A percentile compares a stretch with the other conserved stretches of the same genome.
phyloP scores from a whole-genome alignment of 1,139 yeast species.

The Taphrina betulina region DNA sequence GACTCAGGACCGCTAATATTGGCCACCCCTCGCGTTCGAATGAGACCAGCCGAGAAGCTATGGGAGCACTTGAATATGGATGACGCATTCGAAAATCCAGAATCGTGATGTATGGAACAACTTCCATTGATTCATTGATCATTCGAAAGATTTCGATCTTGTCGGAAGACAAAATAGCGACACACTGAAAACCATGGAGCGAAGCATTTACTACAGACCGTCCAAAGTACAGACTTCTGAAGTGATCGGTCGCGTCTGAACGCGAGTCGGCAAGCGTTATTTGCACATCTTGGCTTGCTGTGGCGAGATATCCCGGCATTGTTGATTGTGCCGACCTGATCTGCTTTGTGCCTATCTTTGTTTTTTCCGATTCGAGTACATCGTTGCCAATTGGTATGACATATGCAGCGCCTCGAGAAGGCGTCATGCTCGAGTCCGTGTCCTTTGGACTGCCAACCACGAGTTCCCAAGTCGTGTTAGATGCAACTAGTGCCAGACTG shows the following conservation, averaged over 20 bases:
- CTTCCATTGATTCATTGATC: slow-evolving; percentile 2
- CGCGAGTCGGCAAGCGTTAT: not conserved
- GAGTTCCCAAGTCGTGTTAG: not conserved
- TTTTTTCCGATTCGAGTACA: too few relatives aligned
- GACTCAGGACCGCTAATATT: slow-evolving; percentile 6
- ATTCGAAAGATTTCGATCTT: slow-evolving; percentile 16
- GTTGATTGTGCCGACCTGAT: not conserved
- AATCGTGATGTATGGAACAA: slow-evolving; percentile 3
- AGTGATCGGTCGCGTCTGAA: not conserved
- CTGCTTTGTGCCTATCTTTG: not conserved
- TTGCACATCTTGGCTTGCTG: not conserved
- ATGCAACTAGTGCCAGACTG: not conserved
- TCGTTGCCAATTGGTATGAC: slow-evolving; percentile 2
- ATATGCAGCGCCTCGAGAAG: slow-evolving; percentile 15
- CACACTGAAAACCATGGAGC: not conserved
- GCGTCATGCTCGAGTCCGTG: not conserved
- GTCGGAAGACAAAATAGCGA: slow-evolving; percentile 13
- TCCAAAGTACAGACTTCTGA: not conserved
- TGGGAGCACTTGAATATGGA: not conserved
- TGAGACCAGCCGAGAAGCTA: not conserved
- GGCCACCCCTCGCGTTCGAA: not conserved
- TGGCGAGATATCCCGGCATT: too few relatives aligned
- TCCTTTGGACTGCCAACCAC: slow-evolving; percentile 24
- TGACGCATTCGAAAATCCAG: not conserved
- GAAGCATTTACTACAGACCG: slow-evolving; percentile 6